These are phyloP conservation scores for Pinus taeda DNA, from an alignment of 75 land plant species.

Conservation along the genomic window DNA sequence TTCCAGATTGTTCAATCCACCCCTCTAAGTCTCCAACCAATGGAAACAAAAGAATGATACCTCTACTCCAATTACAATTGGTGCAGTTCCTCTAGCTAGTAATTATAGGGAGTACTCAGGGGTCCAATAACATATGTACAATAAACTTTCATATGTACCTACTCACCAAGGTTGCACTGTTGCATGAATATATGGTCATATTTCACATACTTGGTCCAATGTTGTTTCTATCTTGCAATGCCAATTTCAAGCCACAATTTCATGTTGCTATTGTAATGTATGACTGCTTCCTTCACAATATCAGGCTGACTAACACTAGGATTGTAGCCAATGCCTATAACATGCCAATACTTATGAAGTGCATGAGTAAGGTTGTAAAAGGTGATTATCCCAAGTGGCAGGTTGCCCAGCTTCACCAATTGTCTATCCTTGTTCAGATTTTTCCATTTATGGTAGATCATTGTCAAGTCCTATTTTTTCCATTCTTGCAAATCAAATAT, in stretches of 20 bases:
- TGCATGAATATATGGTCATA: constrained; percentile 56
- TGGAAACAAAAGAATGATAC: background rate
- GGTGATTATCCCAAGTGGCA: constrained; percentile 55
- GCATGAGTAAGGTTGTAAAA: constrained; percentile 59
- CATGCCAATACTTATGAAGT: constrained; percentile 73
- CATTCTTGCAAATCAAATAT: constrained; percentile 66
- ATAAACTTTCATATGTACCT: background rate
- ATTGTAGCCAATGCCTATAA: constrained; percentile 60
- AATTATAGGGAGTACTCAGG: background rate
- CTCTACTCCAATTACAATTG: background rate
- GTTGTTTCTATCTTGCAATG: constrained; percentile 49
- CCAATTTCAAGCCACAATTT: constrained; percentile 76
- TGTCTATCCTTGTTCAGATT: constrained; percentile 60
- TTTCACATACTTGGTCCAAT: constrained; percentile 72
- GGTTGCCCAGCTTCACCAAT: constrained; percentile 55
- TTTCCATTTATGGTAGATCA: constrained; percentile 95
- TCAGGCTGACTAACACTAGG: constrained; percentile 38
- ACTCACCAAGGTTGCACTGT: constrained; percentile 52
- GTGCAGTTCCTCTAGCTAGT: background rate
- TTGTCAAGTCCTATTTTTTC: constrained; percentile 61
- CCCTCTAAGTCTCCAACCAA: background rate
- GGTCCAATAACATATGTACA: background rate
- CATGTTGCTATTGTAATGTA: constrained; percentile 69
- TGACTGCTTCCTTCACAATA: constrained; percentile 45
- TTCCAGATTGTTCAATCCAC: background rate